These are phyloP conservation scores for Hebeloma cylindrosporum DNA, from an alignment of 768 basidiomycete species.

Conservation along the genomic window DNA sequence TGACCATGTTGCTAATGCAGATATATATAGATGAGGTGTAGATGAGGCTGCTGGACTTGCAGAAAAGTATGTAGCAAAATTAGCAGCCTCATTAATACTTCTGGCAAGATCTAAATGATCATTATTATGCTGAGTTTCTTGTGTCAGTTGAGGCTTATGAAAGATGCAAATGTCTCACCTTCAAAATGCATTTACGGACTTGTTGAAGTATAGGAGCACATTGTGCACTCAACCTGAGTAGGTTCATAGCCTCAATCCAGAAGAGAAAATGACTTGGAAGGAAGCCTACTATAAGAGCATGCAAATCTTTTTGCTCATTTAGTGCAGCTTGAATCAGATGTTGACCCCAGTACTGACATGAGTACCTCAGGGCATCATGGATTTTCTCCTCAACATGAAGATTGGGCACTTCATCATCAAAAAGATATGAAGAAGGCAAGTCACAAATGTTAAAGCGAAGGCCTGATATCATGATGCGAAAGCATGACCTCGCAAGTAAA, in stretches of 20 bases:
- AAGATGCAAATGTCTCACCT: constrained; percentile 1
- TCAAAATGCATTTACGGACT: constrained; percentile 8
- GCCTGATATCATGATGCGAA: constrained; percentile 14
- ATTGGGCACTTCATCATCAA: constrained; percentile 9
- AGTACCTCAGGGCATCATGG: constrained; percentile 5
- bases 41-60: constrained; percentile 13
- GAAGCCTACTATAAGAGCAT: constrained; percentile 10
- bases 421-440: constrained; percentile 14
- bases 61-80: constrained; percentile 20
- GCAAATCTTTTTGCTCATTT: not conserved
- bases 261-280: constrained; percentile 20
- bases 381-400: constrained; percentile 13
- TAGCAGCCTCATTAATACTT: constrained; percentile 15
- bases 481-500: constrained; percentile 13
- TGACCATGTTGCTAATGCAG: constrained; percentile 19
- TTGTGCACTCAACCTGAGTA: constrained; percentile 14
- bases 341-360: constrained; percentile 12
- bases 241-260: constrained; percentile 31
- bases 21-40: constrained; percentile 22
- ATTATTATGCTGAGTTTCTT: not conserved
- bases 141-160: not conserved
- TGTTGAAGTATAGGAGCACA: constrained; percentile 21
- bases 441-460: constrained; percentile 20
- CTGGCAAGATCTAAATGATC: not conserved
- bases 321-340: constrained; percentile 3